Evolutionary conservation across 768 basidiomycete genomes (phyloP).

Genomic region (Boletus subcaerulescens): DNA sequence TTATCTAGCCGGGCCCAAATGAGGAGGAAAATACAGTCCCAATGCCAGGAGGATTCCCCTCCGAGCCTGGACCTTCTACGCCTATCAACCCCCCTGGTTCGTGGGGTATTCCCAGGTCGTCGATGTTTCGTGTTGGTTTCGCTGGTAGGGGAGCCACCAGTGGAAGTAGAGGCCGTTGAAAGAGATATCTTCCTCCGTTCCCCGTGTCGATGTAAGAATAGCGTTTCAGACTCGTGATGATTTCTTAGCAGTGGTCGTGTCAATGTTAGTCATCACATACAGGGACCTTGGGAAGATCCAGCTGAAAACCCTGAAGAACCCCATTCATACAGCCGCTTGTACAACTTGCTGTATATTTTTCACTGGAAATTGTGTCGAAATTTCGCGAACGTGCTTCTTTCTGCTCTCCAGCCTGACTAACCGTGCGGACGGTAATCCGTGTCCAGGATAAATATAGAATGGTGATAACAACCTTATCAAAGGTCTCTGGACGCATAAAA

Average conservation of each 20-base stretch:
- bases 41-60: constrained; percentile 37
- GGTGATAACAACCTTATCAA: neutral
- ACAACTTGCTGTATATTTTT: neutral
- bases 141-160: constrained; percentile 49
- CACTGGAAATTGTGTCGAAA: neutral
- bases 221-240: neutral
- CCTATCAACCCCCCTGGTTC: constrained; percentile 11
- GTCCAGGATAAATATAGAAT: constrained; percentile 5
- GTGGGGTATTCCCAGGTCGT: constrained; percentile 13
- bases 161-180: constrained; percentile 18
- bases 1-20: constrained; percentile 31
- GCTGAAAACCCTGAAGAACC: neutral
- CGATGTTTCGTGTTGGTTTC: constrained; percentile 53
- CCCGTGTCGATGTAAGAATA: constrained; percentile 10
- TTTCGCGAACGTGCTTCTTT: neutral
- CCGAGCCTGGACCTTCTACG: constrained; percentile 13
- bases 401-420: neutral
- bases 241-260: constrained; percentile 1
- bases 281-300: constrained; percentile 12
- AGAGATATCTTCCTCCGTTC: neutral
- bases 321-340: neutral
- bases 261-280: constrained; percentile 16
- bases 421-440: neutral
- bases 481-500: constrained; percentile 7
- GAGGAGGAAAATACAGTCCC: constrained; percentile 30